These are phyloP conservation scores for Hymenoscyphus occultus DNA, from an alignment of 2,329 filamentous ascomycete species.

Conservation along the genomic window DNA sequence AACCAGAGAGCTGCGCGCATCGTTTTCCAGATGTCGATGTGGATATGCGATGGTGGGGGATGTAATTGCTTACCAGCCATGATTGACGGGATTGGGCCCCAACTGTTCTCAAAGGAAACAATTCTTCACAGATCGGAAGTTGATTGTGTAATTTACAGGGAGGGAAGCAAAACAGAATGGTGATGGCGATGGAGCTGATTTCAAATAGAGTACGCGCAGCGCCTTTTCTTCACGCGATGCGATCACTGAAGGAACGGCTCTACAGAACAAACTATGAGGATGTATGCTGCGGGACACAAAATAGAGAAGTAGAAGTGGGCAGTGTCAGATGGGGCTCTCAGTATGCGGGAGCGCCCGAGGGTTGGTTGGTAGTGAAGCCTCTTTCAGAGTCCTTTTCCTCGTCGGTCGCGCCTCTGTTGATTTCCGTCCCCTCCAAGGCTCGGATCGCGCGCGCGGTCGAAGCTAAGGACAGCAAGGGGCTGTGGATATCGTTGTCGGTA, in stretches of 20 bases:
- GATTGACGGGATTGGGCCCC: constrained; percentile 10
- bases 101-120: constrained; percentile 15
- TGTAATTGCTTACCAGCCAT: constrained; percentile 59
- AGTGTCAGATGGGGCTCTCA: constrained; percentile 11
- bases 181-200: constrained; percentile 24
- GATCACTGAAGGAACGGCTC: constrained; percentile 32
- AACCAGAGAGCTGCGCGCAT: background rate
- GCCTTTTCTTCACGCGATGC: constrained; percentile 33
- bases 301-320: constrained; percentile 27
- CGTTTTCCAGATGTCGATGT: constrained; percentile 8
- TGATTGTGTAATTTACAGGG: constrained; percentile 29
- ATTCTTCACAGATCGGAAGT: constrained; percentile 28
- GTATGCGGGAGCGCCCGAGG: background rate
- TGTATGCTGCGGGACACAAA: constrained; percentile 12
- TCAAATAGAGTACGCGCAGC: constrained; percentile 30
- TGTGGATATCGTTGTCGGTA: background rate
- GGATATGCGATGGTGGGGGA: constrained; percentile 12
- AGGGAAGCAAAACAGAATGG: constrained; percentile 11
- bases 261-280: constrained; percentile 34
- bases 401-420: constrained; percentile 19
- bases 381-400: constrained; percentile 12
- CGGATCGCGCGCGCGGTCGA: constrained; percentile 13
- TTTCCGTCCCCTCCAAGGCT: constrained; percentile 18
- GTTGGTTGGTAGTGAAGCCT: constrained; percentile 8
- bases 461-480: background rate